Conservation (phyloP, 768 basidiomycete genomes). For the Kwoniella bestiolae region DNA sequence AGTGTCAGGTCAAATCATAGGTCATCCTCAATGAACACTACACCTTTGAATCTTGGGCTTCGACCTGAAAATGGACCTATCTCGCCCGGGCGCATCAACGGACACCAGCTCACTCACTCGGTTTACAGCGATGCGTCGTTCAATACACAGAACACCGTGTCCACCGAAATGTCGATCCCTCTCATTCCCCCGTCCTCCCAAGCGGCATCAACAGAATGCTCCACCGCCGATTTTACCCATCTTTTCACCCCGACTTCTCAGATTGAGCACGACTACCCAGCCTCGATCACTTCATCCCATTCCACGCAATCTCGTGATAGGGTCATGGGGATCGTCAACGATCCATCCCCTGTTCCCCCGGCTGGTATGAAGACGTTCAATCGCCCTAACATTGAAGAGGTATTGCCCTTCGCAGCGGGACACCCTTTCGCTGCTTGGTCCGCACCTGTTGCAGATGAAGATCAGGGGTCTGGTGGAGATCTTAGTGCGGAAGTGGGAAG, state of each 20-base stretch:
- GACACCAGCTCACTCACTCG: slow-evolving; percentile 6
- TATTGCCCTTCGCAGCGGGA: slow-evolving; percentile 22
- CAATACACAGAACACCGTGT: not conserved
- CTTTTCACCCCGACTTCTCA: slow-evolving; percentile 29
- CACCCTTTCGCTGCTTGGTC: slow-evolving; percentile 28
- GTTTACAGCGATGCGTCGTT: slow-evolving; percentile 12
- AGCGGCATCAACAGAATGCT: slow-evolving; percentile 7
- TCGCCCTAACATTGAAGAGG: slow-evolving; percentile 19
- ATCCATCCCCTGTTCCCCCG: slow-evolving; percentile 6
- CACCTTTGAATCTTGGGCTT: not conserved
- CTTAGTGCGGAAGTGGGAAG: not conserved
- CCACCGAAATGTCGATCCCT: slow-evolving; percentile 5
- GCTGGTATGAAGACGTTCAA: slow-evolving; percentile 10
- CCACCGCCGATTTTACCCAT: slow-evolving; percentile 20
- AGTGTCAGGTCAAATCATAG: slow-evolving; percentile 4
- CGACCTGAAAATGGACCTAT: slow-evolving; percentile 1
- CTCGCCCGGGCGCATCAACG: not conserved
- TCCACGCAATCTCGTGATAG: slow-evolving; percentile 32
- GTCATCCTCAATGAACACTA: not conserved
- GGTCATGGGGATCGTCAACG: slow-evolving; percentile 30
- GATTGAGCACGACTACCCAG: slow-evolving; percentile 3
- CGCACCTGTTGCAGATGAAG: slow-evolving; percentile 12
- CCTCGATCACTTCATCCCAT: slow-evolving; percentile 17
- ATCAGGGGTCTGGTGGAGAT: not conserved
- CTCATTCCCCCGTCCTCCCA: slow-evolving; percentile 9